Percentiles rank a stretch among this genome's conserved stretches.
Evolutionary conservation across 1,139 yeast species (phyloP).

Genomic region (Entelexis sorbosivorans): DNA sequence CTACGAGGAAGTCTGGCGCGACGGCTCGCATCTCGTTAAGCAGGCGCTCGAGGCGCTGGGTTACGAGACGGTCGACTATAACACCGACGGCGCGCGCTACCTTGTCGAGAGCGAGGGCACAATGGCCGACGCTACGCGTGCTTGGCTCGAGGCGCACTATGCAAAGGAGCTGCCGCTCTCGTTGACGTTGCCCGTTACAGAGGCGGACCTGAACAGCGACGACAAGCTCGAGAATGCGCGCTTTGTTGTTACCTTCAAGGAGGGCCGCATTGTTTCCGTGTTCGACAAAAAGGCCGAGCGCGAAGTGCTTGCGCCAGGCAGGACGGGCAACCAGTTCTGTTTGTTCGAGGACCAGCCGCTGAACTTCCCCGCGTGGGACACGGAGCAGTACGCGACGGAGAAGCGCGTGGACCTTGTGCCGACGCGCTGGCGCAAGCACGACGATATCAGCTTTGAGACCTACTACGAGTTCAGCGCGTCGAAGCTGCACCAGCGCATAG

Average conservation of each 20-base stretch:
- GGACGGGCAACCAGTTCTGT: constrained; percentile 36
- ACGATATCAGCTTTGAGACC: constrained; percentile 48
- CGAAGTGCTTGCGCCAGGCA: constrained; percentile 56
- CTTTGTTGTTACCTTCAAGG: constrained; percentile 46
- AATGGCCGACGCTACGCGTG: neutral
- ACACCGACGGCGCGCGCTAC: constrained; percentile 9
- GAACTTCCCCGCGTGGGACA: constrained; percentile 94
- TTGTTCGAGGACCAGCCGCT: constrained; percentile 83
- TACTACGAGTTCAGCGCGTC: constrained; percentile 18
- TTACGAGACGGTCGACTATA: constrained; percentile 23
- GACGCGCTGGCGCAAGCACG: constrained; percentile 32
- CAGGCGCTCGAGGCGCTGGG: constrained; percentile 43
- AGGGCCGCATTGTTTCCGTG: constrained; percentile 61
- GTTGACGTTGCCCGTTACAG: constrained; percentile 11
- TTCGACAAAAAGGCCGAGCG: constrained; percentile 48
- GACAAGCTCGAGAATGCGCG: constrained; percentile 44
- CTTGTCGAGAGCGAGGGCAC: constrained; percentile 9
- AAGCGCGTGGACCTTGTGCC: constrained; percentile 16
- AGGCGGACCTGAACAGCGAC: neutral
- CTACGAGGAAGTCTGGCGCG: constrained; percentile 46
- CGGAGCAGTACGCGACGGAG: constrained; percentile 66
- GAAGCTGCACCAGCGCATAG: constrained; percentile 39
- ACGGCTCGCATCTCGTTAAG: constrained; percentile 43
- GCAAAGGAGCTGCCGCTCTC: neutral
- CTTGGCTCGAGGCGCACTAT: constrained; percentile 4